These are phyloP conservation scores for Ophiobolus disseminans DNA, from an alignment of 2,329 filamentous ascomycete genomes.

Conservation along the genomic window DNA sequence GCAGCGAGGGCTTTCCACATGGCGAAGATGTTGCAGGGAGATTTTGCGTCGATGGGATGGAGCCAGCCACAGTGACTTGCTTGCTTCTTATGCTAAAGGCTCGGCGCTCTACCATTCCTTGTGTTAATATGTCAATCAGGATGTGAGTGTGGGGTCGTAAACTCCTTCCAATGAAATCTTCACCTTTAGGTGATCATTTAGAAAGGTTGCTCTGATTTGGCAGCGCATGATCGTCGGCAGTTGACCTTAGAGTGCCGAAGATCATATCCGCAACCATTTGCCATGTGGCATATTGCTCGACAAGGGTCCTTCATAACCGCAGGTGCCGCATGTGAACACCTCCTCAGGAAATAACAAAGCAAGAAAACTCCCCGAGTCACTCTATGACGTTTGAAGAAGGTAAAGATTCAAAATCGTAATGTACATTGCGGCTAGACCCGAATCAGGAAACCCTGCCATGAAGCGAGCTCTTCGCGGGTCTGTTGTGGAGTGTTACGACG, in stretches of 20 bases:
- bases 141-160: constrained; percentile 13
- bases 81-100: constrained; percentile 16
- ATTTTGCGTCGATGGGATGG: not conserved
- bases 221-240: constrained; percentile 16
- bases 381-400: too few relatives aligned
- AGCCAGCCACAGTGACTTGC: not conserved
- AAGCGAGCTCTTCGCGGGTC: too few relatives aligned
- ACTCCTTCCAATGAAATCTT: constrained; percentile 6
- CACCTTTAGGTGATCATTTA: constrained; percentile 8
- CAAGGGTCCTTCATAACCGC: not conserved
- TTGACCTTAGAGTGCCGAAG: constrained; percentile 27
- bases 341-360: too few relatives aligned
- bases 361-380: too few relatives aligned
- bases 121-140: constrained; percentile 1
- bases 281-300: constrained; percentile 5
- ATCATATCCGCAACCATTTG: constrained; percentile 9
- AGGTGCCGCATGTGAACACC: too few relatives aligned
- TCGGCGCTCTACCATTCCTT: not conserved
- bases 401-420: too few relatives aligned
- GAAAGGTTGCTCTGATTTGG: constrained; percentile 21
- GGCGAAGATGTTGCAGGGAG: constrained; percentile 7
- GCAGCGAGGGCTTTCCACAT: constrained; percentile 35
- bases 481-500: not conserved
- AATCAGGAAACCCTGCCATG: not conserved
- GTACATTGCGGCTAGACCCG: not conserved